Evolutionary conservation across 2,329 filamentous ascomycete genomes (phyloP).

Genomic region (Neonectria hederae): DNA sequence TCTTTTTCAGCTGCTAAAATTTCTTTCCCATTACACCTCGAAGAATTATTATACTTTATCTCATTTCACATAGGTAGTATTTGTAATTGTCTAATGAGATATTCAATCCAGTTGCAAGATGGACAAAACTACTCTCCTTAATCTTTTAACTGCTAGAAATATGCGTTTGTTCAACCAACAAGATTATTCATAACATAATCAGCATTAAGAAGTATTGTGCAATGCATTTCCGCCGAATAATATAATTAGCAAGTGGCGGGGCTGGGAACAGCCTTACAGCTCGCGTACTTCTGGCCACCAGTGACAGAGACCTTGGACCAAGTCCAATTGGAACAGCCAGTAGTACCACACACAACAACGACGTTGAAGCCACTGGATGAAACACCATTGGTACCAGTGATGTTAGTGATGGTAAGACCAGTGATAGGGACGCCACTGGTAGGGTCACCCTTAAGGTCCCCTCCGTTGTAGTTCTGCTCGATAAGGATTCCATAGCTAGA

Average conservation of each 20-base stretch:
- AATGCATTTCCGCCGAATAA: background rate
- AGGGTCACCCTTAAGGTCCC: constrained; percentile 53
- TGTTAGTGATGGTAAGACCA: constrained; percentile 52
- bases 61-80: no score
- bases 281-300: constrained; percentile 15
- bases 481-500: constrained; percentile 49
- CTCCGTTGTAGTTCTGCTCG: constrained; percentile 59
- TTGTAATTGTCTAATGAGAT: no score
- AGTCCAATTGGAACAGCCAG: constrained; percentile 54
- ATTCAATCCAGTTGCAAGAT: background rate
- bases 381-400: constrained; percentile 54
- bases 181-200: background rate
- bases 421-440: constrained; percentile 61
- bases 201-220: background rate
- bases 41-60: no score
- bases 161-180: background rate
- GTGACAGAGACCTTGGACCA: constrained; percentile 22
- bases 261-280: constrained; percentile 10
- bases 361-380: constrained; percentile 50
- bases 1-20: no score
- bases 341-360: constrained; percentile 63
- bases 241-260: constrained; percentile 9
- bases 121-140: background rate
- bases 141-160: background rate
- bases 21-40: no score